Evolutionary conservation across 805 yeast genomes (phyloP), one percentile per base, ranked within the genome.

Genomic region (Priceomyces castillae): DNA sequence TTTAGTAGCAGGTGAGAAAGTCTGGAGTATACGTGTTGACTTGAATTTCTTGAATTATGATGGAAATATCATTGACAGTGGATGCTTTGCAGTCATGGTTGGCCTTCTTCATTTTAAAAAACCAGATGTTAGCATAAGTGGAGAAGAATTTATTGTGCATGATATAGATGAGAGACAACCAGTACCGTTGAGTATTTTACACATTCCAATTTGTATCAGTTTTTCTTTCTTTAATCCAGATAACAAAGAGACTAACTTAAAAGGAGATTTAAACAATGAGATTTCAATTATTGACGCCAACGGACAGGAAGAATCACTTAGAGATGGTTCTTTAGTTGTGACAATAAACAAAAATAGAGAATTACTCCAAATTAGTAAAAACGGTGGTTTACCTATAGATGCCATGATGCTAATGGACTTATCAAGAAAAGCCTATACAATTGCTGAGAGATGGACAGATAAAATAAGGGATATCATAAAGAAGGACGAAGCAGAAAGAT

Each of bases 1-100:
- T 67, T 88, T 94, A 36, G 78, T 86, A 17, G 95, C 97, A 0
- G 98, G 97, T 2, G 77, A 81, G 42, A 84, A 88, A 51, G 90
- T 95, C 58, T 94, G 99, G 99, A 76, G 82, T 43, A 73, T 94
- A 10, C 77, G 95, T 45, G 97, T 95, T 0, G 97, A 90, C 58
- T 80, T 94, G 14, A 95, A 90, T 57, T 86, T 87, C 54, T 65
- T 94, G 44, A 85, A 90, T 59, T 89, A 81, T 57, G 99, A 94
- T 64, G 99, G 99, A 34, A 95, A 95, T 15, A 76, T 94, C 38
- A 82, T 90, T 33, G 99, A 94, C 62, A 86, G 89, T 5, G 84
- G 92, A 34, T 87, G 96, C 65, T 74, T 90, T 43, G 98, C 94
- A 0, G 97, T 89, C 6, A 84, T 89, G 77, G 79, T 92, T 6